Conservation (phyloP, 192 early-diverging fungal genomes). For the Podila epigama region DNA sequence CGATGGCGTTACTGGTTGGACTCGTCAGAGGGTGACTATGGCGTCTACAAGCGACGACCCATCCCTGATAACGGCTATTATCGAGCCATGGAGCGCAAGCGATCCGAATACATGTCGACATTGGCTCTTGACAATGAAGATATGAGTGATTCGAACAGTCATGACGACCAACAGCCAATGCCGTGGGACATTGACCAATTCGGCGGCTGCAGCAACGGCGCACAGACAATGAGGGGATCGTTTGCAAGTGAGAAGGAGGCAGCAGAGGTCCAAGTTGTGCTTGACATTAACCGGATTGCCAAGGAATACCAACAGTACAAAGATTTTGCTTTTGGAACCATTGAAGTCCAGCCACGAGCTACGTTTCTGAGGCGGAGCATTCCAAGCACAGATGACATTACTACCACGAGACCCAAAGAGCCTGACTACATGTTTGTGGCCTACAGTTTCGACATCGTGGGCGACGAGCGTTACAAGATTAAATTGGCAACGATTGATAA, state of each 20-base stretch:
- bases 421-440: constrained; percentile 7
- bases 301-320: constrained; percentile 1
- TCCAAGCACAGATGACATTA: not conserved
- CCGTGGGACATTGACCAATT: too few species aligned
- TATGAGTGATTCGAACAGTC: not conserved
- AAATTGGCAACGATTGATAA: not conserved
- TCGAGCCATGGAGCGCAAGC: not conserved
- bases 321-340: constrained; percentile 20
- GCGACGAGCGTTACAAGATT: constrained; percentile 23
- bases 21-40: constrained; percentile 5
- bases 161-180: not conserved
- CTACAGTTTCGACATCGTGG: constrained; percentile 16
- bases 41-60: constrained; percentile 29
- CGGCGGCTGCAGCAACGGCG: not conserved
- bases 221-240: not conserved
- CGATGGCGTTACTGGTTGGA: constrained; percentile 47
- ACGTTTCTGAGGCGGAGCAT: not conserved
- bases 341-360: constrained; percentile 28
- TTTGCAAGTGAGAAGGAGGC: not conserved
- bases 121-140: not conserved
- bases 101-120: not conserved
- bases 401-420: not conserved
- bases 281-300: constrained; percentile 33
- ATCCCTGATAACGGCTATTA: not conserved
- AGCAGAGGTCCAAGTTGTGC: not conserved